Evolutionary conservation across 1,139 yeast genomes (phyloP).

Genomic region (Geotrichum klebahnii): DNA sequence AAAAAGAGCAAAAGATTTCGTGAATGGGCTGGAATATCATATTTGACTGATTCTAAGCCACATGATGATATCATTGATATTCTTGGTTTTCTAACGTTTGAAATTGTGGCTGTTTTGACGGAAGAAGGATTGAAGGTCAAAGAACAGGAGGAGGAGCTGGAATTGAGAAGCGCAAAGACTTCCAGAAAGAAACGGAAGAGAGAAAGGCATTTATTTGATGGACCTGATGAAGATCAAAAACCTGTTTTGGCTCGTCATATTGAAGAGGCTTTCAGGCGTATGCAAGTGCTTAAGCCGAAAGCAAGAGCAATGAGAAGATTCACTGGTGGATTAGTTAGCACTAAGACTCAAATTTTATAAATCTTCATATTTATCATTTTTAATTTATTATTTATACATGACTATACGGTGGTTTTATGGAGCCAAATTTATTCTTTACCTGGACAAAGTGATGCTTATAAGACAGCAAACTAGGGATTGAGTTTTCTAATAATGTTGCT

Average conservation of each 20-base stretch:
- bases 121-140: constrained; percentile 87
- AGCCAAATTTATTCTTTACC: not conserved
- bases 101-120: constrained; percentile 89
- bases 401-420: no score
- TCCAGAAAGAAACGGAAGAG: constrained; percentile 37
- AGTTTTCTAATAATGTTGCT: no score
- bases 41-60: constrained; percentile 83
- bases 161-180: constrained; percentile 35
- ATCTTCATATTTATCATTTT: constrained; percentile 10
- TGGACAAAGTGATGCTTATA: no score
- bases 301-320: constrained; percentile 63
- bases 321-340: constrained; percentile 59
- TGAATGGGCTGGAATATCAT: constrained; percentile 92
- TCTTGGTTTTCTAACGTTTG: constrained; percentile 90
- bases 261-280: constrained; percentile 84
- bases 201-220: constrained; percentile 70
- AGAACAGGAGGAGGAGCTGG: constrained; percentile 55
- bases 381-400: not conserved
- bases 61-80: constrained; percentile 96
- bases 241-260: constrained; percentile 83
- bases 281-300: constrained; percentile 60
- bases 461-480: no score
- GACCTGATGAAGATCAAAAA: constrained; percentile 80
- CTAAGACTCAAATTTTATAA: constrained; percentile 38
- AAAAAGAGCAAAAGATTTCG: constrained; percentile 87